These are phyloP conservation scores for Cryphonectria nitschkei DNA, from an alignment of 2,329 filamentous ascomycete genomes.

Conservation along the genomic window DNA sequence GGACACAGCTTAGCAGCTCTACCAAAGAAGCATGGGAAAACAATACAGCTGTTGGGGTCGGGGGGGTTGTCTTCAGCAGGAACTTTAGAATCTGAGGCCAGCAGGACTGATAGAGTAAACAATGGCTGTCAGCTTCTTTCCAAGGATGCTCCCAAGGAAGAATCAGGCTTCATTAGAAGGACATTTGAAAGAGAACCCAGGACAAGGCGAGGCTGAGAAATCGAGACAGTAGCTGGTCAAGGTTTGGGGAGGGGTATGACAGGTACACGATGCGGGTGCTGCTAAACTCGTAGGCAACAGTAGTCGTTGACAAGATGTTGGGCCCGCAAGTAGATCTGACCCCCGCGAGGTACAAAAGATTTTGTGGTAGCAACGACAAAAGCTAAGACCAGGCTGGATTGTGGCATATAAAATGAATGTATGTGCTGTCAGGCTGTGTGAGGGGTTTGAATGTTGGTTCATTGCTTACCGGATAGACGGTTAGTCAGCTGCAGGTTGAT, in stretches of 20 bases:
- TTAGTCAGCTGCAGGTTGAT: neutral
- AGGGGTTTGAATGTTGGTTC: neutral
- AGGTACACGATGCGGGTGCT: neutral
- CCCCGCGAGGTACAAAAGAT: neutral
- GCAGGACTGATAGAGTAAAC: neutral
- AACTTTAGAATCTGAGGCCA: neutral
- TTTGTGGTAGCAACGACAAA: neutral
- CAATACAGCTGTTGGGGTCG: neutral
- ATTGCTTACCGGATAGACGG: neutral
- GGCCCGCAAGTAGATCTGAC: neutral
- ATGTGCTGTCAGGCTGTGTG: neutral
- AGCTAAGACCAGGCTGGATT: neutral
- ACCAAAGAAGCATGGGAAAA: neutral
- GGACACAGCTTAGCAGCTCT: too few species aligned
- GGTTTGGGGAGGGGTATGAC: neutral
- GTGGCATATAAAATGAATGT: neutral
- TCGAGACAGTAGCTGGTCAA: neutral
- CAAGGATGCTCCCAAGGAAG: neutral
- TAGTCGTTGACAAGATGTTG: neutral
- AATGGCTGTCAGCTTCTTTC: neutral
- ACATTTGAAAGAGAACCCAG: neutral
- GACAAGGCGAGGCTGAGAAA: neutral
- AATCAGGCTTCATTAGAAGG: neutral
- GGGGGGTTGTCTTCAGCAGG: neutral
- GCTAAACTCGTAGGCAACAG: neutral